Evolutionary conservation across 345 rosid species (phyloP).

Genomic region (Linum lewisii): DNA sequence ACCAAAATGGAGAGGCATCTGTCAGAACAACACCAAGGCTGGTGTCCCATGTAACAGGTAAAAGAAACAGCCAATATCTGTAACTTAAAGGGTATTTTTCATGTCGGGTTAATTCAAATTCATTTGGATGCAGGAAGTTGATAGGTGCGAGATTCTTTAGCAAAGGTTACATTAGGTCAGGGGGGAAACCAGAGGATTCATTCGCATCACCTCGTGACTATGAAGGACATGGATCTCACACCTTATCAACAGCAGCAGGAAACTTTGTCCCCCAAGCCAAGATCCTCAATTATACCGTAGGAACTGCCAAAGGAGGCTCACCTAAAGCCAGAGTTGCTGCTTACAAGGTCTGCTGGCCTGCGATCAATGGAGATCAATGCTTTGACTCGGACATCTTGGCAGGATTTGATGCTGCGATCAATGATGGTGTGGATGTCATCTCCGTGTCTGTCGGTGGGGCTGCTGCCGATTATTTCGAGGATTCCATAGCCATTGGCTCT

Average conservation of each 20-base stretch:
- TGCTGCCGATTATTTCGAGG: not conserved
- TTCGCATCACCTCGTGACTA: not conserved
- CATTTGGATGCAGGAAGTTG: constrained; percentile 71
- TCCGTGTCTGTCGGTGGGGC: not conserved
- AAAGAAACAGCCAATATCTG: no score
- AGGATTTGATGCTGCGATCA: constrained; percentile 3
- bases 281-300: not conserved
- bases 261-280: not conserved
- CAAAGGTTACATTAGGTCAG: constrained; percentile 14
- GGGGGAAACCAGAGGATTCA: not conserved
- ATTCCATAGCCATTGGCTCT: constrained; percentile 10
- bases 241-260: constrained; percentile 5
- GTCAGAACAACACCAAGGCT: constrained; percentile 47
- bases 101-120: no score
- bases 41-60: constrained; percentile 72
- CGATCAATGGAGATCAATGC: not conserved
- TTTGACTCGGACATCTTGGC: constrained; percentile 1
- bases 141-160: constrained; percentile 56
- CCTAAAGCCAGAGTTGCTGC: constrained; percentile 8
- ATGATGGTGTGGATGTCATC: constrained; percentile 13
- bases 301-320: not conserved
- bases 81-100: no score
- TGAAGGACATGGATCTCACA: constrained; percentile 10
- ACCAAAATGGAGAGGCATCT: constrained; percentile 69
- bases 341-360: constrained; percentile 12